Evolutionary conservation across 2,329 filamentous ascomycete genomes (phyloP), one percentile per base, ranked within the genome.

Genomic region (Penicillium sp.): DNA sequence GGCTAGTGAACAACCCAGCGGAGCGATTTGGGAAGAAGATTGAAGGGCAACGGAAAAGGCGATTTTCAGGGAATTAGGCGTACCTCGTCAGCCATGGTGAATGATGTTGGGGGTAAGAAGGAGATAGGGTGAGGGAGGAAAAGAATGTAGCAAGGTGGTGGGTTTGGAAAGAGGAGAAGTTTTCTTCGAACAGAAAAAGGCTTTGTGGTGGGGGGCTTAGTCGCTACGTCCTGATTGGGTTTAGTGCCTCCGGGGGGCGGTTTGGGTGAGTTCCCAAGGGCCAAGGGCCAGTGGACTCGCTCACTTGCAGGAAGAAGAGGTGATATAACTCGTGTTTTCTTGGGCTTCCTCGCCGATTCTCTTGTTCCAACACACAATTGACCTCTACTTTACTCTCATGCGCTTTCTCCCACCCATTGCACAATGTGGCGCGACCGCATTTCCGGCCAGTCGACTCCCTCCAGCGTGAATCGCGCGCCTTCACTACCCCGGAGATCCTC

Each of bases 341-440:
- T 37, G 1, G 35, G 13, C 5, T 13, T 15, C 45, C 5, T 40
- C 19, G 12, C 35, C 61, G 4, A 1, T 7, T 26, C 17, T 26
- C 50, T 49, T 15, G 6, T 24, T 53, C 22, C 30, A 15, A 37
- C n/a, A 5, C 30, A 4, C 33, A 26, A 38, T 53, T 4, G 26
- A 17, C 13, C 37, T 38, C 8, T 28, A n/a, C 28, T 57, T 33
- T 37, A 55, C 53, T 57, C 37, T 33, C 58, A 63, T 64, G 61
- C 57, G 8, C 38, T 44, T 56, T 45, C 49, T 53, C 47, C 19
- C 24, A 37, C 5, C 26, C 47, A 19, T 45, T 37, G 19, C 45
- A 78, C 59, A 54, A 96, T 96, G 92, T 97, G 93, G 93, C 88
- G 96, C 74, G 93, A 97, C 81, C 90, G 93, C 76, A 88, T 96